Percentiles rank a stretch among this genome's conserved stretches.
Evolutionary conservation across 768 basidiomycete species (phyloP).

Genomic region (Boletus fagicola): DNA sequence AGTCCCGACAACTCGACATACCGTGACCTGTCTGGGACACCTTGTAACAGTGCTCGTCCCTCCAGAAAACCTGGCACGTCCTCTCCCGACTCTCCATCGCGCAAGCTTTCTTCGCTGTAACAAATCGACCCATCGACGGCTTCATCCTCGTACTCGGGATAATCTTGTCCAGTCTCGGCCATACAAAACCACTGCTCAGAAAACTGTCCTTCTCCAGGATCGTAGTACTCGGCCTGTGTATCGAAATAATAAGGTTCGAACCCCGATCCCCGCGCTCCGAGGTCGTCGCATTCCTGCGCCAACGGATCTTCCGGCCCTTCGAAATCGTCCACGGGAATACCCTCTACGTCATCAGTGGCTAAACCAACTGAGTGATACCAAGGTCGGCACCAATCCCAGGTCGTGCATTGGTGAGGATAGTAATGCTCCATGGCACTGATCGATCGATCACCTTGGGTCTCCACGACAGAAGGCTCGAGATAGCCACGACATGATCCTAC

Average conservation of each 20-base stretch:
- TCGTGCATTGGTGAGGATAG: not conserved
- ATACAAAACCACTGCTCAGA: not conserved
- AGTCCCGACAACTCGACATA: slow-evolving; percentile 29
- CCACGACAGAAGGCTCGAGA: not conserved
- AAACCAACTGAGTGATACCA: not conserved
- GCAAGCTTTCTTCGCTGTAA: not conserved
- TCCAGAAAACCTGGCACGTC: slow-evolving; percentile 40
- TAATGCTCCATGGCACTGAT: not conserved
- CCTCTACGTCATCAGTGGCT: slow-evolving; percentile 3
- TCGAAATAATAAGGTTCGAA: not conserved
- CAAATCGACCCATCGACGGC: not conserved
- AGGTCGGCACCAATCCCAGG: slow-evolving; percentile 1
- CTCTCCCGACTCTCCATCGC: not conserved
- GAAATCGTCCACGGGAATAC: not conserved
- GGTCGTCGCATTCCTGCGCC: slow-evolving; percentile 1
- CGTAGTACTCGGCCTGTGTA: not conserved
- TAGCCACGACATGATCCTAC: not conserved
- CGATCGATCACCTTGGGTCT: not conserved
- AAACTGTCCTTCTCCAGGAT: not conserved
- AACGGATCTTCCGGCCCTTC: slow-evolving; percentile 1
- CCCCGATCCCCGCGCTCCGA: not conserved
- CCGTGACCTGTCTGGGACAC: slow-evolving; percentile 26
- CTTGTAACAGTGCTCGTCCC: slow-evolving; percentile 52
- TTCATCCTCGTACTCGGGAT: not conserved
- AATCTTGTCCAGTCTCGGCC: not conserved